These are phyloP conservation scores for Zasmidium citrigriseum DNA, from an alignment of 2,329 filamentous ascomycete species.

Conservation along the genomic window DNA sequence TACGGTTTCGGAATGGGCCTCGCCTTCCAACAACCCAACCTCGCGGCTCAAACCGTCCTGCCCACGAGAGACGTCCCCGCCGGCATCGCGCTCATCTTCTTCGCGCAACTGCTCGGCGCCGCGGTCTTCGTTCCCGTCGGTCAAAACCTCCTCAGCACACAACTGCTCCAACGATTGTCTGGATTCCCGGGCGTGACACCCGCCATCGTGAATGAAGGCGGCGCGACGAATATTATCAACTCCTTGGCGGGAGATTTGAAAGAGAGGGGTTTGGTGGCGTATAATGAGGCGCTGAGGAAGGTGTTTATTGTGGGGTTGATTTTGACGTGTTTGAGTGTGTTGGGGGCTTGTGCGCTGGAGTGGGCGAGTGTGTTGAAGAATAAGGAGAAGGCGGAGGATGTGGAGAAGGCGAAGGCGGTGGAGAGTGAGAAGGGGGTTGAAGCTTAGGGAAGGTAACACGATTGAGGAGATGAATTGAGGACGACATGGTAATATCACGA, in stretches of 20 bases:
- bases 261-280: slow-evolving; percentile 35
- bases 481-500: too few relatives aligned
- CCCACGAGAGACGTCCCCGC: slow-evolving; percentile 40
- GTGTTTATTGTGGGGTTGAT: slow-evolving; percentile 28
- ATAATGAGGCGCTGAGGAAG: slow-evolving; percentile 32
- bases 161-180: slow-evolving; percentile 38
- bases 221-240: slow-evolving; percentile 21
- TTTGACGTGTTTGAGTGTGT: slow-evolving; percentile 19
- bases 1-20: slow-evolving; percentile 47
- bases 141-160: slow-evolving; percentile 34
- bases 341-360: slow-evolving; percentile 29
- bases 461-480: too few relatives aligned
- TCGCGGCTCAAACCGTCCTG: slow-evolving; percentile 42
- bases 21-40: slow-evolving; percentile 43
- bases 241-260: slow-evolving; percentile 34
- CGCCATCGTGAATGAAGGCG: slow-evolving; percentile 33
- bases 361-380: slow-evolving; percentile 18
- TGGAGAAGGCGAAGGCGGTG: too few relatives aligned
- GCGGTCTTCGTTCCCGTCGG: slow-evolving; percentile 45
- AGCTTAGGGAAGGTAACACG: too few relatives aligned
- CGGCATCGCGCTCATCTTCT: slow-evolving; percentile 42
- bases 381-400: slow-evolving; percentile 10
- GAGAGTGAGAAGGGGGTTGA: too few relatives aligned
- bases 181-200: slow-evolving; percentile 17
- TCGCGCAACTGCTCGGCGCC: slow-evolving; percentile 46